Conservation (phyloP, 768 basidiomycete species). For the Tricholoma flavovirens region DNA sequence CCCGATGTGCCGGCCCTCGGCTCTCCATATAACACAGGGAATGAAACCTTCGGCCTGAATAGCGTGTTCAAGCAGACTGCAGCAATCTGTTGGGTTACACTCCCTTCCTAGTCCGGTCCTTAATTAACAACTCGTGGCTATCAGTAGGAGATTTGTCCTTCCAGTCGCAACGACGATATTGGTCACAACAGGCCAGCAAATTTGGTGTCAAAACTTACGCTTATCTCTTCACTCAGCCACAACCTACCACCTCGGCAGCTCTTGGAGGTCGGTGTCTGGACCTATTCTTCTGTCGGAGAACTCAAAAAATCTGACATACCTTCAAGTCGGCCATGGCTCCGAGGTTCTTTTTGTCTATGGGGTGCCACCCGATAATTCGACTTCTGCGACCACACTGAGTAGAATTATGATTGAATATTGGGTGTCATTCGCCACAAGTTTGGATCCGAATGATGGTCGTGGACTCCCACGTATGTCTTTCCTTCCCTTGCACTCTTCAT, state of each 20-base stretch:
- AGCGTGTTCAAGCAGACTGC: conserved; percentile 32
- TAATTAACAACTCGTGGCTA: neutral
- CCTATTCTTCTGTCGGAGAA: neutral
- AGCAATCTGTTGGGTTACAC: conserved; percentile 18
- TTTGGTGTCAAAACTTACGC: conserved; percentile 28
- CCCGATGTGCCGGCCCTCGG: conserved; percentile 34
- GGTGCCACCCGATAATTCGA: conserved; percentile 7
- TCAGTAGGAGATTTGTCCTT: conserved; percentile 25
- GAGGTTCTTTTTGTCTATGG: conserved; percentile 30
- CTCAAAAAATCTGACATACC: neutral
- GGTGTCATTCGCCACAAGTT: conserved; percentile 39
- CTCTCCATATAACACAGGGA: conserved; percentile 40
- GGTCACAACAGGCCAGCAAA: conserved; percentile 28
- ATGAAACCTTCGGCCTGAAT: conserved; percentile 37
- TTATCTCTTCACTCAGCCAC: conserved; percentile 35
- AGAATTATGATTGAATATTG: conserved; percentile 37
- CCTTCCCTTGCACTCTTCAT: neutral
- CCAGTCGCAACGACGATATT: conserved; percentile 15
- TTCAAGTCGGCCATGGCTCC: conserved; percentile 24
- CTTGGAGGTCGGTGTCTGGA: neutral
- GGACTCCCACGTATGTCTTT: conserved; percentile 26
- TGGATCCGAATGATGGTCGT: conserved; percentile 39
- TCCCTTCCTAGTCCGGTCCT: neutral
- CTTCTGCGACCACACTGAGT: conserved; percentile 23
- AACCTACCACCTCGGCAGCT: conserved; percentile 4